Percentiles rank a stretch among this genome's conserved stretches.
Conservation (phyloP, 257 asterid species). For the Solanum sejunctum region DNA sequence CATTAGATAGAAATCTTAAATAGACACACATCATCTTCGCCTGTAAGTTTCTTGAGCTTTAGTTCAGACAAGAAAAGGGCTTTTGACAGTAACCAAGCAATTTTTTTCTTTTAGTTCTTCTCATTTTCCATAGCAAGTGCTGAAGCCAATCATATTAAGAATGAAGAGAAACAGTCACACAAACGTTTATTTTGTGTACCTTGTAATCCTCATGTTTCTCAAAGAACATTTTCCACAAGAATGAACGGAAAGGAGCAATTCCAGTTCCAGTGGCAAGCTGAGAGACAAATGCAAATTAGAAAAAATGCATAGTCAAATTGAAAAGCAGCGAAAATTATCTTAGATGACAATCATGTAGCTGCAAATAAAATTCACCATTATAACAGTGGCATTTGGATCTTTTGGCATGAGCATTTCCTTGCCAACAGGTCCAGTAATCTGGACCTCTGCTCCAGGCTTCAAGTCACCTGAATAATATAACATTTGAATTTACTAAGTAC, state of each 20-base stretch:
- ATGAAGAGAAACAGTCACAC: not conserved
- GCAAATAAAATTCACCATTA: slow-evolving; percentile 37
- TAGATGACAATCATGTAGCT: not conserved
- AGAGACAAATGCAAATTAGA: not conserved
- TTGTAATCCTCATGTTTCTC: slow-evolving; percentile 86
- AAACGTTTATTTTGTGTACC: slow-evolving; percentile 25
- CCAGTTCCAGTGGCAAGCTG: slow-evolving; percentile 98
- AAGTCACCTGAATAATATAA: slow-evolving; percentile 52
- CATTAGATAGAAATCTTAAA: not conserved
- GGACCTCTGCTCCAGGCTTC: slow-evolving; percentile 79
- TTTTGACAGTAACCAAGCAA: not conserved
- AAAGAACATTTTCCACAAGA: slow-evolving; percentile 95
- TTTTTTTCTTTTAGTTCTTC: not conserved
- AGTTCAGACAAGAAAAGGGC: not conserved
- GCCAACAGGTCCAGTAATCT: slow-evolving; percentile 95
- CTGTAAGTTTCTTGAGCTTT: not conserved
- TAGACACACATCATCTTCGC: not conserved
- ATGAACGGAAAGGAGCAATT: slow-evolving; percentile 91
- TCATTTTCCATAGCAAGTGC: not conserved
- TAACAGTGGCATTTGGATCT: slow-evolving; percentile 77
- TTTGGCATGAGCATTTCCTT: slow-evolving; percentile 98
- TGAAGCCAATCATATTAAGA: not conserved
- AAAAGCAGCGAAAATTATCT: not conserved
- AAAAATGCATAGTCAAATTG: not conserved
- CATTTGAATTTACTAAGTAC: not conserved